Conservation (phyloP, 2,329 filamentous ascomycete genomes). For the Cytospora chrysosperma region DNA sequence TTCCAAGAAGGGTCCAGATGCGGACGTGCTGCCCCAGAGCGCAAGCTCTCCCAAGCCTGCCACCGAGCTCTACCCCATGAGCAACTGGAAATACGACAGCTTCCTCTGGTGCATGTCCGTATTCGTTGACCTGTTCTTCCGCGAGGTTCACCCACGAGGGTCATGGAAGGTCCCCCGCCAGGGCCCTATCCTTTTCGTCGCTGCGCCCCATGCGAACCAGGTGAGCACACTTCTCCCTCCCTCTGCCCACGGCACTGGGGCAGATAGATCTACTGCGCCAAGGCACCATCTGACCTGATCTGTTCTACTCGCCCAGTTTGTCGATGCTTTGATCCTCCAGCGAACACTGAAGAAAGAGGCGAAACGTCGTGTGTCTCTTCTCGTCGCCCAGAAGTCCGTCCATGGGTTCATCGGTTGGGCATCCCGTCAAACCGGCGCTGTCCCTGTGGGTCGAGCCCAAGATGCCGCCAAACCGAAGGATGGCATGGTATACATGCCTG, state of each 20-base stretch:
- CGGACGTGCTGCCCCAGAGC: conserved; percentile 29
- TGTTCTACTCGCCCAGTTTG: conserved; percentile 61
- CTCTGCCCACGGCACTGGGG: conserved; percentile 7
- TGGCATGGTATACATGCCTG: conserved; percentile 84
- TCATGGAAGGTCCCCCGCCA: conserved; percentile 91
- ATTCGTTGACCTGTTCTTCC: conserved; percentile 94
- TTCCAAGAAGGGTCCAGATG: conserved; percentile 11
- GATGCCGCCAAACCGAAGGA: conserved; percentile 78
- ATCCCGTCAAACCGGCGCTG: conserved; percentile 79
- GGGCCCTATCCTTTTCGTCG: conserved; percentile 92
- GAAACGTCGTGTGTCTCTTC: conserved; percentile 82
- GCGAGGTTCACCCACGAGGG: conserved; percentile 91
- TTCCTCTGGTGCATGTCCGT: conserved; percentile 78
- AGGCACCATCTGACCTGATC: neutral
- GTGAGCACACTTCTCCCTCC: conserved; percentile 43
- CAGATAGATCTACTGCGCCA: conserved; percentile 9
- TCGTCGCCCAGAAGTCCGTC: conserved; percentile 95
- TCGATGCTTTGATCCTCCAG: conserved; percentile 92
- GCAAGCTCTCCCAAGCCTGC: conserved; percentile 29
- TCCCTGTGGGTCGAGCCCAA: conserved; percentile 90
- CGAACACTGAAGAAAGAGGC: conserved; percentile 84
- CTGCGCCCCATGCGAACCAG: conserved; percentile 95
- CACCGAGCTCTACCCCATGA: conserved; percentile 67
- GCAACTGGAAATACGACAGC: conserved; percentile 72
- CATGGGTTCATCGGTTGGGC: conserved; percentile 88